These are phyloP conservation scores for Cinnamomum micranthum DNA, from an alignment of 164 flowering plant genomes.

Conservation along the genomic window DNA sequence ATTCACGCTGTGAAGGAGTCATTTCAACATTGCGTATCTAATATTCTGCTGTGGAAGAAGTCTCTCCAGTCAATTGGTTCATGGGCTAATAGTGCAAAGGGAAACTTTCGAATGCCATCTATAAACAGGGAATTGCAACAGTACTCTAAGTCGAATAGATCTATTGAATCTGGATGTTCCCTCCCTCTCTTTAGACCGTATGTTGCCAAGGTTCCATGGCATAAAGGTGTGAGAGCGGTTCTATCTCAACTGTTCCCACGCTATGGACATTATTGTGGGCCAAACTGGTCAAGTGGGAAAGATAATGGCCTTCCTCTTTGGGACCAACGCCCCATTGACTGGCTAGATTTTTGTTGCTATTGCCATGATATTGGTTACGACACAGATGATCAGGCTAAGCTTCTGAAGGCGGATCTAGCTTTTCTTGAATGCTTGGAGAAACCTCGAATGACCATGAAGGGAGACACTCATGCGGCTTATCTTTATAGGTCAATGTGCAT, in stretches of 20 bases:
- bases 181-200: slow-evolving; percentile 72
- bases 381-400: slow-evolving; percentile 75
- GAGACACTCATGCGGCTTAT: slow-evolving; percentile 54
- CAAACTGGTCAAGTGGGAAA: slow-evolving; percentile 98
- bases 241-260: slow-evolving; percentile 86
- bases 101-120: slow-evolving; percentile 30
- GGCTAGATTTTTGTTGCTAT: slow-evolving; percentile 93
- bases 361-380: slow-evolving; percentile 95
- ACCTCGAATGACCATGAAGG: slow-evolving; percentile 52
- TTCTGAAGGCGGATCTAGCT: slow-evolving; percentile 84
- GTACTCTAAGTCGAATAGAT: slow-evolving; percentile 18
- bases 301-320: slow-evolving; percentile 70
- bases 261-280: slow-evolving; percentile 96
- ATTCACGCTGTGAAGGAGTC: neutral
- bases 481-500: slow-evolving; percentile 82
- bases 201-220: slow-evolving; percentile 93
- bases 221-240: slow-evolving; percentile 71
- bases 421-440: slow-evolving; percentile 92
- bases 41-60: slow-evolving; percentile 40
- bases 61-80: slow-evolving; percentile 50
- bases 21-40: neutral
- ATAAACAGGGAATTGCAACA: slow-evolving; percentile 44
- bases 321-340: slow-evolving; percentile 90
- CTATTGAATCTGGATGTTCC: slow-evolving; percentile 19
- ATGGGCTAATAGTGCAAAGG: slow-evolving; percentile 38